Conservation (phyloP, 306 rosid genomes). For the Malus fusca region DNA sequence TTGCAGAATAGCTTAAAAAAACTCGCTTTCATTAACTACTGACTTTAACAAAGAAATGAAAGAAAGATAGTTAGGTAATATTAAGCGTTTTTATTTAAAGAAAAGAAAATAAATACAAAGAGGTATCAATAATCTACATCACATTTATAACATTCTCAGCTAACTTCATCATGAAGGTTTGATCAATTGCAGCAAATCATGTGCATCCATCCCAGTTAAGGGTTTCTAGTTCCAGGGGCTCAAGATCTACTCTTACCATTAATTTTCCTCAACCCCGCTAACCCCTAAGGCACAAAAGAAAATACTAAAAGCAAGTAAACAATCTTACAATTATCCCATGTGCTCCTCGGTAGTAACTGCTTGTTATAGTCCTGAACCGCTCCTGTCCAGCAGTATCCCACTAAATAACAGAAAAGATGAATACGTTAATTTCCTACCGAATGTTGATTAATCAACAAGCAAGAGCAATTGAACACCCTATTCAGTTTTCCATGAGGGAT, state of each 20-base stretch:
- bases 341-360: constrained; percentile 98
- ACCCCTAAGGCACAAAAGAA: background rate
- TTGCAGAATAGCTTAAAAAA: background rate
- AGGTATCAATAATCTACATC: background rate
- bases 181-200: background rate
- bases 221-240: background rate
- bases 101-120: background rate
- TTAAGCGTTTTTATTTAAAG: background rate
- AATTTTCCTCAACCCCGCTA: background rate
- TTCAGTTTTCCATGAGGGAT: background rate
- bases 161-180: background rate
- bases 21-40: background rate
- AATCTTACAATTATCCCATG: constrained; percentile 86
- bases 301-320: background rate
- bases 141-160: background rate
- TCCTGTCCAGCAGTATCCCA: constrained; percentile 99
- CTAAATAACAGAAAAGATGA: constrained; percentile 29
- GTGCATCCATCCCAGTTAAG: background rate
- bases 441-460: background rate
- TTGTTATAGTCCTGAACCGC: constrained; percentile 95
- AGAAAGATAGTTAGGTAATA: background rate
- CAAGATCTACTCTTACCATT: background rate
- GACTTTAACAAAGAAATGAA: background rate
- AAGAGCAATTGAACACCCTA: background rate
- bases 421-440: background rate